Evolutionary conservation across 2,329 filamentous ascomycete species (phyloP).

Genomic region (Hypocreales sp.): DNA sequence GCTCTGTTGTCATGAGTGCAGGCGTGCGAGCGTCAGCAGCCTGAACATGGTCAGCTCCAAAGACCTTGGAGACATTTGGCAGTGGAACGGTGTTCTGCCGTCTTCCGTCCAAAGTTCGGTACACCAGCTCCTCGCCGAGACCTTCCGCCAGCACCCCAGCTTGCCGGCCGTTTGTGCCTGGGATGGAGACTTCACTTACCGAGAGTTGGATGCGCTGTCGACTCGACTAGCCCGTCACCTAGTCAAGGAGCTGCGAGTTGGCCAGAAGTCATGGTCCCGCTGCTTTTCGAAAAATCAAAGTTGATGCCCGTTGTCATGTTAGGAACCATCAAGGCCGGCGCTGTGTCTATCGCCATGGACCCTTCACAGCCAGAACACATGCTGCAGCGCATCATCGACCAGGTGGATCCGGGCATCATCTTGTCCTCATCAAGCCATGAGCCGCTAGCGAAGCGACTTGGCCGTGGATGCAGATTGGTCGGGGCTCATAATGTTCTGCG

Average conservation of each 20-base stretch:
- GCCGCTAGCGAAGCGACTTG: neutral
- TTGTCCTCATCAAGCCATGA: neutral
- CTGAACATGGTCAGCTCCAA: neutral
- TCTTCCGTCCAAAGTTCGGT: neutral
- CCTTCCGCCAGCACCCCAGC: neutral
- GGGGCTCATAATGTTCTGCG: too few relatives aligned
- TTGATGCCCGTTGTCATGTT: slow-evolving; percentile 9
- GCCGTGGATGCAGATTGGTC: too few relatives aligned
- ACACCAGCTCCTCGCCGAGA: neutral
- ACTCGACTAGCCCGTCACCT: neutral
- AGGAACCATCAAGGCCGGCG: neutral
- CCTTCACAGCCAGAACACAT: too few relatives aligned
- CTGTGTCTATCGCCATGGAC: too few relatives aligned
- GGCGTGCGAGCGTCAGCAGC: neutral
- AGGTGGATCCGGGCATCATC: neutral
- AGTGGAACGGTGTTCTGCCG: neutral
- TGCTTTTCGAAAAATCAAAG: slow-evolving; percentile 10
- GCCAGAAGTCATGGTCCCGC: slow-evolving; percentile 4
- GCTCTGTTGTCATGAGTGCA: neutral
- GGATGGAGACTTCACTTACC: neutral
- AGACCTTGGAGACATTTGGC: neutral
- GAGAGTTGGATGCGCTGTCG: slow-evolving; percentile 1
- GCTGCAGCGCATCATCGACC: too few relatives aligned
- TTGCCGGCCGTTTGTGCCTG: neutral
- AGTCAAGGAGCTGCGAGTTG: neutral